Evolutionary conservation across 352 stramenopile genomes (phyloP).

Genomic region (Phytophthora ohioensis): DNA sequence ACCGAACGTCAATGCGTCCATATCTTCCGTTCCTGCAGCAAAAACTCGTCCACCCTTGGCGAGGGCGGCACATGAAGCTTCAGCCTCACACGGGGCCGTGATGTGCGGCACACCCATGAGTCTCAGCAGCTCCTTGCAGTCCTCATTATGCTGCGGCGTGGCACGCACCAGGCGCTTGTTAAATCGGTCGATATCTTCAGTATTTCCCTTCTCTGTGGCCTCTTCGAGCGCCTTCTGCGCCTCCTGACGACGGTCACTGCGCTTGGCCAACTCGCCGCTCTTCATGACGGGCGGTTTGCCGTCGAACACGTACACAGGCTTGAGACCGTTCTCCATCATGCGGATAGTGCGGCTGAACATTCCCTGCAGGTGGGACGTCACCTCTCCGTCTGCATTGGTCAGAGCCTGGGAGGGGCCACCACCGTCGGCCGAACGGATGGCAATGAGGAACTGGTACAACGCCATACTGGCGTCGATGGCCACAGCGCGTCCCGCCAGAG

Average conservation of each 20-base stretch:
- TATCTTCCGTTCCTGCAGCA: slow-evolving; percentile 98
- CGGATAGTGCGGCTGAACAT: slow-evolving; percentile 99
- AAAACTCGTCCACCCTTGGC: slow-evolving; percentile 94
- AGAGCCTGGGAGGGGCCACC: slow-evolving; percentile 92
- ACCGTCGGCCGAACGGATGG: slow-evolving; percentile 86
- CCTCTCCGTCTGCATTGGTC: slow-evolving; percentile 98
- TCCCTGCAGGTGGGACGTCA: slow-evolving; percentile 93
- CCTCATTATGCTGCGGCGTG: slow-evolving; percentile 93
- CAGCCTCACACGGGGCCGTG: slow-evolving; percentile 97
- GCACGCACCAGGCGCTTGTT: slow-evolving; percentile 93
- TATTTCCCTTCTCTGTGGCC: slow-evolving; percentile 86
- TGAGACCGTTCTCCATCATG: slow-evolving; percentile 97
- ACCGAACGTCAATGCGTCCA: slow-evolving; percentile 98
- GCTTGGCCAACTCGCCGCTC: slow-evolving; percentile 95
- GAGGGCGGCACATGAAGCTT: slow-evolving; percentile 97
- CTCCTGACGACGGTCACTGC: slow-evolving; percentile 89
- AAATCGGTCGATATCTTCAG: slow-evolving; percentile 95
- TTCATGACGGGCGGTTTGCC: slow-evolving; percentile 99
- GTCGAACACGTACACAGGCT: slow-evolving; percentile 99
- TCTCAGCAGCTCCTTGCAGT: slow-evolving; percentile 93
- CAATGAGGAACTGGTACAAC: slow-evolving; percentile 99
- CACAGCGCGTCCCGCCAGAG: slow-evolving; percentile 95
- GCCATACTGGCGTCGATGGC: slow-evolving; percentile 99
- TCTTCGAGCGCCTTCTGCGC: slow-evolving; percentile 88
- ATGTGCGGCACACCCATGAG: slow-evolving; percentile 98